phyloP scores from a whole-genome alignment of 495 filamentous ascomycete genomes.

The Aspergillus ostianus region DNA sequence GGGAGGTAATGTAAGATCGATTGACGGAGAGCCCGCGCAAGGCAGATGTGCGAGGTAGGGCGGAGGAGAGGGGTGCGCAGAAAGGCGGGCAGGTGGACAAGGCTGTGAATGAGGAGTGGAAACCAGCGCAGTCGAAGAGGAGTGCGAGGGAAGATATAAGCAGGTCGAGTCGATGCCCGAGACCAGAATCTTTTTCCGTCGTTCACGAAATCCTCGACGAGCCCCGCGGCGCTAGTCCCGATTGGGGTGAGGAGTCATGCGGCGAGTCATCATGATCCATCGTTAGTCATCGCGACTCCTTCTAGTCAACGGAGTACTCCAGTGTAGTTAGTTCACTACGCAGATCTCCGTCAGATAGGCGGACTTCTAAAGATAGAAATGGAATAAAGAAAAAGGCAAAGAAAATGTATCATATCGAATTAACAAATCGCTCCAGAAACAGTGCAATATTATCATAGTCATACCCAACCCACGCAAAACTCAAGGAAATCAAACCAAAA shows the following conservation, averaged over 20 bases:
- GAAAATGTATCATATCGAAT: too few relatives aligned
- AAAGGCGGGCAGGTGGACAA: not conserved
- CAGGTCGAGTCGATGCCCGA: not conserved
- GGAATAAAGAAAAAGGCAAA: too few relatives aligned
- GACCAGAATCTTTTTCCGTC: not conserved
- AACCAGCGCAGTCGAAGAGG: not conserved
- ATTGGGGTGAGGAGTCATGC: slow-evolving; percentile 23
- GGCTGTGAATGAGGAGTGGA: slow-evolving; percentile 3
- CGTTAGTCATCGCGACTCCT: slow-evolving; percentile 17
- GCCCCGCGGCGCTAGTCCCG: slow-evolving; percentile 19
- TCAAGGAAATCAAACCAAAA: not conserved
- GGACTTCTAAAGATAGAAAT: not conserved
- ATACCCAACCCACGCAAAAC: slow-evolving; percentile 1
- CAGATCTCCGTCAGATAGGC: not conserved
- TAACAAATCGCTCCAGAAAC: not conserved
- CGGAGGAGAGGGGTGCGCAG: not conserved
- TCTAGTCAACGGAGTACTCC: too few relatives aligned
- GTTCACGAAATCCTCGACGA: not conserved
- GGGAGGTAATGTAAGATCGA: not conserved
- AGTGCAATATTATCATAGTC: not conserved
- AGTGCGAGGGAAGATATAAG: slow-evolving; percentile 7
- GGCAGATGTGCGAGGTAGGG: not conserved
- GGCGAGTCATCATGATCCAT: slow-evolving; percentile 15
- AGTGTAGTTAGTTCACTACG: too few relatives aligned
- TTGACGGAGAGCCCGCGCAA: not conserved